Percentiles rank a stretch among this genome's conserved stretches.
Conservation (phyloP, 202 grass and related monocot genomes). For the Panicum virgatum region DNA sequence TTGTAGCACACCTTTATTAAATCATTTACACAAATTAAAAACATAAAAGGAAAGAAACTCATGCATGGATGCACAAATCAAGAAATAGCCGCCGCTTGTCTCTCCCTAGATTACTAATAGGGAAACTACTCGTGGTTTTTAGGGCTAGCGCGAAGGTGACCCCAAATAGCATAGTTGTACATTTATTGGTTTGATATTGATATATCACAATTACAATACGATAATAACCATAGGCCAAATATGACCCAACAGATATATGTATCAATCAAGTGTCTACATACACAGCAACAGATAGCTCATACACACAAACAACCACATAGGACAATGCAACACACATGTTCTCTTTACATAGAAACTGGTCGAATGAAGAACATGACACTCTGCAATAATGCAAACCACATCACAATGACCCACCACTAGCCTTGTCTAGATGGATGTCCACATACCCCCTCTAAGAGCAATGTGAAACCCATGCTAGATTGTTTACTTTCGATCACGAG, state of each 20-base stretch:
- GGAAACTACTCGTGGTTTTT: background rate
- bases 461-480: fast-evolving
- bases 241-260: background rate
- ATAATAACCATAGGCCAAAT: background rate
- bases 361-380: background rate
- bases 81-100: background rate
- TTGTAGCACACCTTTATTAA: background rate
- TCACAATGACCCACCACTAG: background rate
- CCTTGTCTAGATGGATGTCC: background rate
- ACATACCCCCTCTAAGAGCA: background rate
- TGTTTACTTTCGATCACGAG: background rate
- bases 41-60: background rate
- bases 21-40: background rate
- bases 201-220: background rate
- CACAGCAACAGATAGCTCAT: background rate
- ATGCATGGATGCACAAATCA: background rate
- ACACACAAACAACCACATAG: background rate
- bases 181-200: background rate
- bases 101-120: background rate
- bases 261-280: background rate
- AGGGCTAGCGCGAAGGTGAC: fast-evolving
- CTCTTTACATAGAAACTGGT: background rate
- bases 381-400: background rate
- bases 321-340: background rate
- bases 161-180: no score